Evolutionary conservation across 345 rosid genomes (phyloP).

Genomic region (Geranium brycei): DNA sequence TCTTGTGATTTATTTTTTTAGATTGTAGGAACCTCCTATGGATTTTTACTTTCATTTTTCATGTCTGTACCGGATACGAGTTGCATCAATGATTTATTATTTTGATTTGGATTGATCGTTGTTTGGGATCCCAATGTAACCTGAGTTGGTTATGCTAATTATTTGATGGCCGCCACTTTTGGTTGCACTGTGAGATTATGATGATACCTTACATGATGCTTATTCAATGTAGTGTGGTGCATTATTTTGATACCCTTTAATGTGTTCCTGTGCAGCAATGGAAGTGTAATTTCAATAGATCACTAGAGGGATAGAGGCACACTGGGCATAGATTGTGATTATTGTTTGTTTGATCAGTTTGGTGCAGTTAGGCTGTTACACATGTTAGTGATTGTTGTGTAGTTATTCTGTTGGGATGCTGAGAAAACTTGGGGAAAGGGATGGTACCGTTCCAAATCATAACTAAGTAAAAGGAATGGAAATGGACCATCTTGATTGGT

Average conservation of each 20-base stretch:
- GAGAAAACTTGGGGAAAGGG: too few species aligned
- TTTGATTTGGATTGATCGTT: too few species aligned
- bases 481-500: not conserved
- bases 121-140: not conserved
- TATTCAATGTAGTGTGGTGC: not conserved
- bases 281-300: not conserved
- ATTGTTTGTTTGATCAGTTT: not conserved
- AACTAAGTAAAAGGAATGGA: not conserved
- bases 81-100: too few species aligned
- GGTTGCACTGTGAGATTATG: too few species aligned
- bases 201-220: too few species aligned
- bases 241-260: not conserved
- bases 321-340: not conserved
- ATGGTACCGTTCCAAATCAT: not conserved
- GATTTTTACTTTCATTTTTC: not conserved
- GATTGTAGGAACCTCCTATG: not conserved
- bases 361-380: not conserved
- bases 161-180: not conserved
- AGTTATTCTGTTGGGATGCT: not conserved
- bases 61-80: not conserved
- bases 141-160: not conserved
- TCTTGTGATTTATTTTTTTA: not conserved
- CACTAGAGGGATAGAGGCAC: not conserved
- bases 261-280: not conserved
- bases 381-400: not conserved